A percentile compares a stretch with the other conserved stretches of the same genome.
phyloP scores from a whole-genome alignment of 768 basidiomycete genomes.

The Cystofilobasidium macerans region DNA sequence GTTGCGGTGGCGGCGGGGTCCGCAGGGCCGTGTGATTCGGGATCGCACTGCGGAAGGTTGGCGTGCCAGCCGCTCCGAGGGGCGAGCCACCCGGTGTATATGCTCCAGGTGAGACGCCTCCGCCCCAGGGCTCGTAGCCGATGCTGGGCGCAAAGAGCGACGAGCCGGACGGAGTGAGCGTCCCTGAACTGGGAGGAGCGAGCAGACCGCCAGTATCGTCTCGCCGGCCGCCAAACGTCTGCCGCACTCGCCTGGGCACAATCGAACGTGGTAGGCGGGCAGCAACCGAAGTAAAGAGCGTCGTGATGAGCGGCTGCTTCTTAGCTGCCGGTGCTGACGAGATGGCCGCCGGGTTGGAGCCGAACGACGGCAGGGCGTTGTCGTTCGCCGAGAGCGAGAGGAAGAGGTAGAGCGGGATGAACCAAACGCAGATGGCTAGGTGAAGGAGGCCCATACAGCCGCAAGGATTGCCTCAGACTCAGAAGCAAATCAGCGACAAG shows the following conservation, averaged over 20 bases:
- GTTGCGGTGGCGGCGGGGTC: neutral
- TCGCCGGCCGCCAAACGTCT: neutral
- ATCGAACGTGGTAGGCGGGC: neutral
- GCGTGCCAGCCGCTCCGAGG: neutral
- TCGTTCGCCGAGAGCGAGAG: constrained; percentile 93
- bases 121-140: neutral
- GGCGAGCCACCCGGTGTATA: neutral
- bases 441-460: no score
- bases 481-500: neutral
- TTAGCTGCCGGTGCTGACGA: neutral
- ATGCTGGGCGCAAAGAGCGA: no score
- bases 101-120: neutral
- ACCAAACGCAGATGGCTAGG: constrained; percentile 42
- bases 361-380: constrained; percentile 63
- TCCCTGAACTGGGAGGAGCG: neutral
- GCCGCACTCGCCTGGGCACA: neutral
- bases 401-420: constrained; percentile 80
- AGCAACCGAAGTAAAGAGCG: neutral
- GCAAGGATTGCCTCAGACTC: no score
- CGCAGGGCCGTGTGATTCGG: neutral
- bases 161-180: neutral
- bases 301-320: neutral
- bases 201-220: neutral
- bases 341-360: constrained; percentile 26
- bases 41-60: neutral